Percentiles rank a stretch among this genome's conserved stretches.
Conservation (phyloP, 139 green algal genomes). For the Chlamydomonas schloesseri region DNA sequence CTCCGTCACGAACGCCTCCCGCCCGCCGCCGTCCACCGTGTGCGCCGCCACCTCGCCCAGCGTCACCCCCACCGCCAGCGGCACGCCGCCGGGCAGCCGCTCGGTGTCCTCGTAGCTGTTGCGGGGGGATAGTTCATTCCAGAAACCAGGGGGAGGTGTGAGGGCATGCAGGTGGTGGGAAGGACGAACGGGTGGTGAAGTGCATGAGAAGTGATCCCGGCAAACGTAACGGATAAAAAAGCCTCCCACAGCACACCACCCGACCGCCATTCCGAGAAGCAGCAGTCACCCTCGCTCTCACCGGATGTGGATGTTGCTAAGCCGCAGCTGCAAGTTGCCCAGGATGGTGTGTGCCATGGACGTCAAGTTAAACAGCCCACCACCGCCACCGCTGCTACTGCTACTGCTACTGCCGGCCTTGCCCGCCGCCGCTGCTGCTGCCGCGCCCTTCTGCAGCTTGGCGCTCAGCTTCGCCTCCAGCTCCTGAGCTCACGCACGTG, state of each 20-base stretch:
- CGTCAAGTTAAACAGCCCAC: constrained; percentile 42
- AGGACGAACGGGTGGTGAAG: neutral
- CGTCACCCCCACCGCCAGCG: constrained; percentile 77
- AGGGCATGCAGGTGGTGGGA: neutral
- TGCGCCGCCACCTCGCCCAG: constrained; percentile 82
- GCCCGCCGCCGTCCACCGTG: constrained; percentile 87
- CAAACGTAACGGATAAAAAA: too few relatives aligned
- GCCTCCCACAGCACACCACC: too few relatives aligned
- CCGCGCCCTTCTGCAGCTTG: neutral
- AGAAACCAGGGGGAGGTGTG: neutral
- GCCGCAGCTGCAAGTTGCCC: constrained; percentile 71
- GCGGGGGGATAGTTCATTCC: too few relatives aligned
- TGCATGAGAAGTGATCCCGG: too few relatives aligned
- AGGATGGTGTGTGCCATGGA: constrained; percentile 87
- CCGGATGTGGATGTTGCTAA: constrained; percentile 95
- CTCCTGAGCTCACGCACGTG: too few relatives aligned
- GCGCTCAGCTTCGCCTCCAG: neutral
- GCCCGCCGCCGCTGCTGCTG: neutral
- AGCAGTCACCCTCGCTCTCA: too few relatives aligned
- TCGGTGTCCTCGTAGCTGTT: constrained; percentile 34
- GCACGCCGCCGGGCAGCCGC: constrained; percentile 1
- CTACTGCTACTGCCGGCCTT: too few relatives aligned
- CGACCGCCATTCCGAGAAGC: too few relatives aligned
- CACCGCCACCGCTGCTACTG: neutral
- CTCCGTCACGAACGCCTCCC: constrained; percentile 82